Evolutionary conservation across 1,284 basidiomycete species (phyloP).

Genomic region (Hemileia vastatrix): DNA sequence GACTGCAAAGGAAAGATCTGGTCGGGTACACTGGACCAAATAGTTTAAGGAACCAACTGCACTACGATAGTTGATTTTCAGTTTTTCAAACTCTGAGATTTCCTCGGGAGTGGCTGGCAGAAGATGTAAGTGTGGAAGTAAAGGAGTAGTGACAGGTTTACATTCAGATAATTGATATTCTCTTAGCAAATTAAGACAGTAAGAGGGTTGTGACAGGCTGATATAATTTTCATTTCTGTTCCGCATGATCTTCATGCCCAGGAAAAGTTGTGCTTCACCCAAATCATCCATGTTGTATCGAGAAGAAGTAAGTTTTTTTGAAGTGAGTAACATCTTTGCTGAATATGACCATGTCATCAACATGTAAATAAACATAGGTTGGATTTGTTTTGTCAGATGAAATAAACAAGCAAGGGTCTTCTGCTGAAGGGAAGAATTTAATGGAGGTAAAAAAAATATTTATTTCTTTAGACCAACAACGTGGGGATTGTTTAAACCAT

Average conservation of each 20-base stretch:
- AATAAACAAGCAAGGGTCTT: too few species aligned
- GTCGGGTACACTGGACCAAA: not conserved
- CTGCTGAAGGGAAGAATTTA: too few species aligned
- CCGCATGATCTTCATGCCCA: not conserved
- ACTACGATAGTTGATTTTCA: not conserved
- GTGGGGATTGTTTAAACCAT: too few species aligned
- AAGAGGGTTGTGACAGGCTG: not conserved
- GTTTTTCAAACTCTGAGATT: not conserved
- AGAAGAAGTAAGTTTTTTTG: not conserved
- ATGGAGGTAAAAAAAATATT: too few species aligned
- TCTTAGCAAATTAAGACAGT: not conserved
- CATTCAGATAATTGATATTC: not conserved
- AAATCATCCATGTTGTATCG: not conserved
- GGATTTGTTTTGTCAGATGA: too few species aligned
- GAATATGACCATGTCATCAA: not conserved
- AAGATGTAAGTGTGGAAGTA: not conserved
- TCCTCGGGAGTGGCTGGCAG: not conserved
- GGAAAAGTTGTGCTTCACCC: not conserved
- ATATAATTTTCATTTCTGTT: not conserved
- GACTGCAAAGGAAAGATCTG: conserved; percentile 1
- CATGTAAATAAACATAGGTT: not conserved
- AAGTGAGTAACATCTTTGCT: not conserved
- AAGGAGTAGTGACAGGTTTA: not conserved
- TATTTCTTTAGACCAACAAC: too few species aligned
- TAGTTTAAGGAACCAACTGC: not conserved